Conservation (phyloP, 2,329 filamentous ascomycete species). For the Triangularia setosa region DNA sequence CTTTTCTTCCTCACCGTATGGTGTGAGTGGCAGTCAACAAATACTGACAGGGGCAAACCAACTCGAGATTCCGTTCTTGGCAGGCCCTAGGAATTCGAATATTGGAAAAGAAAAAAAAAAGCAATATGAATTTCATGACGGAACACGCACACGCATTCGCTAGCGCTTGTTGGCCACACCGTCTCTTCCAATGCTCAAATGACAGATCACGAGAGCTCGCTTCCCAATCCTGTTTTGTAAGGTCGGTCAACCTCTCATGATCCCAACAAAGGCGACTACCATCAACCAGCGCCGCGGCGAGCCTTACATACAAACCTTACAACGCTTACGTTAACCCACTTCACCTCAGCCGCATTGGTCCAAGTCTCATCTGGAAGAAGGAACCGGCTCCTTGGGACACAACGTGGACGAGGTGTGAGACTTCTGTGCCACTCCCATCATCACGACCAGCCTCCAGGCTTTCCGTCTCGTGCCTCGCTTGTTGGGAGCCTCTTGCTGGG, state of each 20-base stretch:
- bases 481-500: constrained; percentile 1
- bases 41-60: constrained; percentile 14
- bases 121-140: constrained; percentile 6
- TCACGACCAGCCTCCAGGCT: constrained; percentile 2
- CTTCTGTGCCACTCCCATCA: constrained; percentile 12
- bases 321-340: constrained; percentile 11
- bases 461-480: constrained; percentile 3
- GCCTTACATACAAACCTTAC: not conserved
- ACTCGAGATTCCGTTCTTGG: constrained; percentile 13
- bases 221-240: constrained; percentile 7
- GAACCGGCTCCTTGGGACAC: constrained; percentile 8
- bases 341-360: constrained; percentile 5
- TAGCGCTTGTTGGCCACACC: constrained; percentile 14
- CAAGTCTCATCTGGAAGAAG: constrained; percentile 6
- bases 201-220: constrained; percentile 13
- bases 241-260: not conserved
- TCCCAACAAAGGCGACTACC: not conserved
- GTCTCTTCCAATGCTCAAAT: constrained; percentile 8
- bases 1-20: not conserved
- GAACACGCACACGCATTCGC: constrained; percentile 1
- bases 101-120: constrained; percentile 7
- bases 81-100: constrained; percentile 1
- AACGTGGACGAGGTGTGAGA: constrained; percentile 7
- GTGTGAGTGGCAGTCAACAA: constrained; percentile 14
- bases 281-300: not conserved